Conservation (phyloP, 768 basidiomycete species). For the Mrakia hoshinonis region DNA sequence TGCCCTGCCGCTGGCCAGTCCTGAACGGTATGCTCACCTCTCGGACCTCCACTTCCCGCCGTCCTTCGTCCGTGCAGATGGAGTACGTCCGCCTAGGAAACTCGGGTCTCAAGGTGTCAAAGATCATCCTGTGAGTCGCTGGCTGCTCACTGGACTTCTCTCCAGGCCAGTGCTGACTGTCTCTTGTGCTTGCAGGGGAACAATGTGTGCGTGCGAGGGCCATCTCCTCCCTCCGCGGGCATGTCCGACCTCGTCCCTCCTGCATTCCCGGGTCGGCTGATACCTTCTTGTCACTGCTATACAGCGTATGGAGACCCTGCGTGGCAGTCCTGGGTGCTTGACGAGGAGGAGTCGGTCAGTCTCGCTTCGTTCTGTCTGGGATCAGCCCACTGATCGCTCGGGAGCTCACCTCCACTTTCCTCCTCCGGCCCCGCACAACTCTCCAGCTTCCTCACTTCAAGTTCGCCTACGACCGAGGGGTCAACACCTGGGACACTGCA, state of each 20-base stretch:
- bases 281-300: neutral
- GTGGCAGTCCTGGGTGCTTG: constrained; percentile 13
- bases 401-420: too few species aligned
- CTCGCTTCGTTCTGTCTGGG: too few species aligned
- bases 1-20: too few species aligned
- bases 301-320: neutral
- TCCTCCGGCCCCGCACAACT: too few species aligned
- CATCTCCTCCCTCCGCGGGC: too few species aligned
- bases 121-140: constrained; percentile 24
- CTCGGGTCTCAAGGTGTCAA: constrained; percentile 21
- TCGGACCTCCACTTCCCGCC: too few species aligned
- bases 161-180: neutral
- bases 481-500: too few species aligned
- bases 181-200: neutral
- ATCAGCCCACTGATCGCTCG: too few species aligned
- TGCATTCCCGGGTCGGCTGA: neutral
- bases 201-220: neutral
- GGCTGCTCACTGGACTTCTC: neutral
- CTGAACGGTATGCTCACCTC: too few species aligned
- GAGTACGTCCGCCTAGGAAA: constrained; percentile 24
- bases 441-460: too few species aligned
- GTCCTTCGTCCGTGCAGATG: too few species aligned
- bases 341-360: neutral
- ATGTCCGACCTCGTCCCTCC: neutral
- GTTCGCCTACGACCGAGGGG: too few species aligned